Evolutionary conservation across 2,329 filamentous ascomycete species (phyloP).

Genomic region (Diaporthe caulivora): DNA sequence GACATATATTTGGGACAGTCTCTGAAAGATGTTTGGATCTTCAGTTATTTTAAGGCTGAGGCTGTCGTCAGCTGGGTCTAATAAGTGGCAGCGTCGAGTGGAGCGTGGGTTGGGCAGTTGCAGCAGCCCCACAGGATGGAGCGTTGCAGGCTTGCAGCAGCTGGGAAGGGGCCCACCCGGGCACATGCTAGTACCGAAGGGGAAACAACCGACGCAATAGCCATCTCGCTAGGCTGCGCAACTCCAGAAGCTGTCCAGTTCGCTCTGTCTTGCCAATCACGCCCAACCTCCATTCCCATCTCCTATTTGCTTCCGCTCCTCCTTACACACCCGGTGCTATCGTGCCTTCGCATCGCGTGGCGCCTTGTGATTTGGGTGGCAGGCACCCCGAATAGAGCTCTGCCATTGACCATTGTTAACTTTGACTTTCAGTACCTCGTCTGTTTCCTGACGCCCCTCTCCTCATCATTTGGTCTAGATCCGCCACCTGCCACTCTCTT

Average conservation of each 20-base stretch:
- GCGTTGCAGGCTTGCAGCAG: neutral
- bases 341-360: constrained; percentile 31
- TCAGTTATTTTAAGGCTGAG: neutral
- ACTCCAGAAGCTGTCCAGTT: constrained; percentile 33
- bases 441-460: constrained; percentile 28
- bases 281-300: constrained; percentile 25
- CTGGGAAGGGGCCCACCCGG: neutral
- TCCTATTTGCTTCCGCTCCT: constrained; percentile 30
- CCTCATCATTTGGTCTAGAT: constrained; percentile 32
- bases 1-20: too few species aligned
- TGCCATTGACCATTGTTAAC: constrained; percentile 26
- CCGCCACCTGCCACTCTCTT: constrained; percentile 30
- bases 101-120: constrained; percentile 13
- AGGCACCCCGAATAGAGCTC: constrained; percentile 33
- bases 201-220: constrained; percentile 31
- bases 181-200: constrained; percentile 23
- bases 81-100: neutral
- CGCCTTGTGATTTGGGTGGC: constrained; percentile 32
- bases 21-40: too few species aligned
- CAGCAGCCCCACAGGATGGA: neutral
- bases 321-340: neutral
- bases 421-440: constrained; percentile 18
- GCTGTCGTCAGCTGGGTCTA: too few species aligned
- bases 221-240: constrained; percentile 29
- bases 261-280: constrained; percentile 33